These are phyloP conservation scores for Candida sithepensis DNA, from an alignment of 805 yeast genomes.

Conservation along the genomic window DNA sequence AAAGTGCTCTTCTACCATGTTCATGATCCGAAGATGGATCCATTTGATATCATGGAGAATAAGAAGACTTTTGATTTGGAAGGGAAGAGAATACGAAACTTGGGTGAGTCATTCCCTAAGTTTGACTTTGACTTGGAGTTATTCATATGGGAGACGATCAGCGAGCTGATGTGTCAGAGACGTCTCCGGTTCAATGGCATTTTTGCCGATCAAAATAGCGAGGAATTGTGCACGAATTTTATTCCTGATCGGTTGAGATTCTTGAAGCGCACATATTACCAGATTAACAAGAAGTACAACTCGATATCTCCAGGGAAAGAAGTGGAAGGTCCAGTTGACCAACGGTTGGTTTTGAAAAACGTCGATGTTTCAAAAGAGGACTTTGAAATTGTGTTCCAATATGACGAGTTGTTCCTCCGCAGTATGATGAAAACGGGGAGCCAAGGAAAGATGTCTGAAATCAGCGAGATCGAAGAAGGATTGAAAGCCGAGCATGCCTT, in stretches of 20 bases:
- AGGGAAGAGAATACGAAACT: slow-evolving; percentile 18
- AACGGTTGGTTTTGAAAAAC: no score
- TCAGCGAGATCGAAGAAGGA: neutral
- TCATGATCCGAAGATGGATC: slow-evolving; percentile 48
- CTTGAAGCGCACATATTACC: neutral
- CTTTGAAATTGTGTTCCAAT: no score
- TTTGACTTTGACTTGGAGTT: slow-evolving; percentile 25
- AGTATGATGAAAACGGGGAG: no score
- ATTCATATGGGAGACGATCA: slow-evolving; percentile 24
- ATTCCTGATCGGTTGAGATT: slow-evolving; percentile 6
- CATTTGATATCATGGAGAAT: slow-evolving; percentile 33
- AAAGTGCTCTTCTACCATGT: slow-evolving; percentile 37
- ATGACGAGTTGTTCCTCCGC: no score
- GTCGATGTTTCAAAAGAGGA: neutral
- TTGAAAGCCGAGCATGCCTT: neutral
- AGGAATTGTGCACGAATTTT: slow-evolving; percentile 7
- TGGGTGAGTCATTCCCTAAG: slow-evolving; percentile 22
- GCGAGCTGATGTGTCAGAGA: slow-evolving; percentile 14
- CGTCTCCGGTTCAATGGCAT: neutral
- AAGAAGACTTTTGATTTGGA: slow-evolving; percentile 17
- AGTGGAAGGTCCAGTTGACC: no score
- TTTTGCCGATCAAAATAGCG: slow-evolving; percentile 1
- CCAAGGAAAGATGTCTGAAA: no score
- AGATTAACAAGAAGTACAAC: neutral
- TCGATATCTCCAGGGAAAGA: neutral